Percentiles rank a stretch among this genome's conserved stretches.
Evolutionary conservation across 2,329 filamentous ascomycete species (phyloP).

Genomic region (Pseudogymnoascus sp.): DNA sequence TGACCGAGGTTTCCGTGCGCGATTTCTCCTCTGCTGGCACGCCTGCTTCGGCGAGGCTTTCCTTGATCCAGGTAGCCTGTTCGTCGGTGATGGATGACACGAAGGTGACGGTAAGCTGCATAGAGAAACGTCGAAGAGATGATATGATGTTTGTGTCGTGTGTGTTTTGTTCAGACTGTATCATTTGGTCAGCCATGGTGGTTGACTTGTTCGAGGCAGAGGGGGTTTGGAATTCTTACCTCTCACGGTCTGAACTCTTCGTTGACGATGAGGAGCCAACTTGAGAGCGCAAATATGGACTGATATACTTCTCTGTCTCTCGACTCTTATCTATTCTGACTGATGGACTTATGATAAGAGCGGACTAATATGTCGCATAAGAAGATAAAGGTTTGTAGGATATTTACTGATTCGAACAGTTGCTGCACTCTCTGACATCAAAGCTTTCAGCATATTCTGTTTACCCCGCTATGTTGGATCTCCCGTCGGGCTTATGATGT

Average conservation of each 20-base stretch:
- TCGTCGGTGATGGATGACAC: background rate
- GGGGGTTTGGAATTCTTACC: background rate
- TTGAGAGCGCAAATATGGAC: background rate
- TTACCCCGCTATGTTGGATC: background rate
- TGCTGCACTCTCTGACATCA: background rate
- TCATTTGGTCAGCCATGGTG: background rate
- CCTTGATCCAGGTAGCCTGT: conserved; percentile 45
- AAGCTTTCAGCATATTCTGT: background rate
- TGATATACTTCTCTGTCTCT: background rate
- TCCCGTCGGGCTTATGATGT: background rate
- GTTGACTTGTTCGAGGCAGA: background rate
- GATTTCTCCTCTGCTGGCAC: conserved; percentile 28
- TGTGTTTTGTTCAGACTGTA: background rate
- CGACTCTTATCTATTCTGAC: background rate
- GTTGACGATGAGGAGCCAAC: background rate
- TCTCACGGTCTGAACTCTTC: background rate
- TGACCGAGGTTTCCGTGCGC: background rate
- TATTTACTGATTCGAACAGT: background rate
- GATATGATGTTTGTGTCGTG: background rate
- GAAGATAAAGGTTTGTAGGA: background rate
- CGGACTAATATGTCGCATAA: background rate
- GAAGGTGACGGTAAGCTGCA: background rate
- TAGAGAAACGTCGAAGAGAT: background rate
- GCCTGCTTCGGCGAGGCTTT: conserved; percentile 65
- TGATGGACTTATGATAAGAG: background rate